phyloP scores from a whole-genome alignment of 495 filamentous ascomycete species.

The Neurospora tetraspora region DNA sequence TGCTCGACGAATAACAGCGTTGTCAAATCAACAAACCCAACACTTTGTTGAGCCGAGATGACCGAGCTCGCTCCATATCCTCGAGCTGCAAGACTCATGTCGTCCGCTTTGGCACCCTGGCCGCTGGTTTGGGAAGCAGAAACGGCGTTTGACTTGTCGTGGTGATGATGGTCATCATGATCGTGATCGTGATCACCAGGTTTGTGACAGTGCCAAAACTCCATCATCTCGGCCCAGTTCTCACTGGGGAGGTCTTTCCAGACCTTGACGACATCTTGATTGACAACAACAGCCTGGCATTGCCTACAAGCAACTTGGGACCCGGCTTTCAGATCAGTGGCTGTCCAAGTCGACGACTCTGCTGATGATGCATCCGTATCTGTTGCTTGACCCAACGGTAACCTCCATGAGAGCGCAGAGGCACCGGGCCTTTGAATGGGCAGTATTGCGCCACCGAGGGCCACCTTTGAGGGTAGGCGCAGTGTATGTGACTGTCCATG shows the following conservation, averaged over 20 bases:
- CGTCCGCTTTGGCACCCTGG: constrained; percentile 20
- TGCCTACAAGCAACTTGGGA: constrained; percentile 53
- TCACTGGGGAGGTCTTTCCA: constrained; percentile 96
- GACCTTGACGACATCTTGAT: constrained; percentile 29
- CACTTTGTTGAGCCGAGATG: constrained; percentile 50
- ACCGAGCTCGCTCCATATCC: constrained; percentile 68
- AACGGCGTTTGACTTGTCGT: neutral
- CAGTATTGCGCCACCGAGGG: constrained; percentile 26
- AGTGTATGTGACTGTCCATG: constrained; percentile 45
- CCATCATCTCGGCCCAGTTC: constrained; percentile 99
- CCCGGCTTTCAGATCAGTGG: constrained; percentile 44
- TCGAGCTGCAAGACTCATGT: constrained; percentile 43
- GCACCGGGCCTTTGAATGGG: constrained; percentile 21
- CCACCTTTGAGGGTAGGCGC: constrained; percentile 54
- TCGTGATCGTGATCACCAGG: constrained; percentile 35
- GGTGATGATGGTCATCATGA: constrained; percentile 1
- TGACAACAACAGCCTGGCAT: constrained; percentile 44
- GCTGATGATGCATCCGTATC: constrained; percentile 20
- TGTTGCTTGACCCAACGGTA: constrained; percentile 38
- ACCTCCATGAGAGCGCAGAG: constrained; percentile 56
- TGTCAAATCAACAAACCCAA: constrained; percentile 72
- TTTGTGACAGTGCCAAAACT: constrained; percentile 99
- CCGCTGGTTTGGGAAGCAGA: neutral
- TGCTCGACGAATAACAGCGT: constrained; percentile 56
- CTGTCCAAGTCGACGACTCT: constrained; percentile 57